Base-by-base conservation (phyloP, 805 yeast genomes). In the Millerago galiae region DNA sequence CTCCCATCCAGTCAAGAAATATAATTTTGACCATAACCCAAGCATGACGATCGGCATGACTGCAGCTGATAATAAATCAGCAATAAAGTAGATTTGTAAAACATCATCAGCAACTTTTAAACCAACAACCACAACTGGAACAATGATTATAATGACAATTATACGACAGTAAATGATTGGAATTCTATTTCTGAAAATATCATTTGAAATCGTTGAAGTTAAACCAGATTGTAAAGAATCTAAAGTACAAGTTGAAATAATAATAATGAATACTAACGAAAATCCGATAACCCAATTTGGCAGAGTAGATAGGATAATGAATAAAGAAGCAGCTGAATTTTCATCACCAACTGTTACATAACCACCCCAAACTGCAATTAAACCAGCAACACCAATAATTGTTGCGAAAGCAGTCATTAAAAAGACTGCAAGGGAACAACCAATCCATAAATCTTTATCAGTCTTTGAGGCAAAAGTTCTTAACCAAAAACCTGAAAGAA, bases 401-500 rank as follows among this genome's bases (percentile, higher is more conserved):
- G 84, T 75, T 47, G 82, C 77, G 44, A 88, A 70, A 12, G 71
- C 67, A 43, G 83, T 75, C 35, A 80, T 67, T 17, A 83, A 73
- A 44, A 84, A 60, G 0, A 90, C 74, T 0, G 96, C 95, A 46
- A 90, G 66, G 4, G 81, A 70, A 41, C 89, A 77, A 21, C 93
- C 95, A 50, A 86, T 74, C 61, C 74, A 61, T 53, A 90, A 71
- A 56, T 89, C 96, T 50, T 70, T 75, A 62, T 89, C 78, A 8
- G 87, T 67, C 49, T 77, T 77, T 7, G 95, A 81, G 6, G 98
- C 95, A 68, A 90, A 90, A 1, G 98, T 86, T 56, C 98, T 72
- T 47, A 90, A 67, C 98, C 98, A 90, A 61, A 90, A 89, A 0
- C 96, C 96, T 27, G 95, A 76, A 72, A 90, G 67, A 63, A 90